Conservation (phyloP, 257 asterid genomes). For the Nicotiana knightiana region DNA sequence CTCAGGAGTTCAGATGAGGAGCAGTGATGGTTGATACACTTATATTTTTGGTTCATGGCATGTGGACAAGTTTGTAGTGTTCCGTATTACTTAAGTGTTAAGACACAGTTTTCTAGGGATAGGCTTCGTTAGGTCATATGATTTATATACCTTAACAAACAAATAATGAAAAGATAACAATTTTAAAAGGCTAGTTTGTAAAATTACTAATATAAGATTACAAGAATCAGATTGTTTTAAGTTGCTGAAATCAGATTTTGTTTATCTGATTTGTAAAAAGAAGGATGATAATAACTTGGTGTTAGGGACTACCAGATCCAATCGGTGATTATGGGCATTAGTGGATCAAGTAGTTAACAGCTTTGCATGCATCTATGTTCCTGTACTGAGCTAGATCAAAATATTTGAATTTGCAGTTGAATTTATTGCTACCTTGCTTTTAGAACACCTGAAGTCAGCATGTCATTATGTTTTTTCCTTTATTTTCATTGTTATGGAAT, state of each 20-base stretch:
- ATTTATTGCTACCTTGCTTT: background rate
- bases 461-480: background rate
- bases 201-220: background rate
- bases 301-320: background rate
- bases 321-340: background rate
- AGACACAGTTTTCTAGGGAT: no score
- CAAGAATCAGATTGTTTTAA: background rate
- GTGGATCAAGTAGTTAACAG: background rate
- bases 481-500: background rate
- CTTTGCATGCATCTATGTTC: background rate
- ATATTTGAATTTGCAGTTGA: background rate
- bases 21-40: background rate
- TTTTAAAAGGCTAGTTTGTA: background rate
- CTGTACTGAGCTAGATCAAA: background rate
- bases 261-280: conserved; percentile 1
- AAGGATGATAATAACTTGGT: background rate
- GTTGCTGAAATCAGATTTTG: background rate
- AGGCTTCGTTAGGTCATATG: background rate
- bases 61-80: background rate
- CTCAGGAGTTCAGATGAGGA: background rate
- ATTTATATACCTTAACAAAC: background rate
- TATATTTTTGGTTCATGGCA: background rate
- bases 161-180: background rate
- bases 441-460: background rate
- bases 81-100: background rate